Evolutionary conservation across 805 yeast species (phyloP), one percentile per base, ranked within the genome.

Genomic region (Candida schatavii): DNA sequence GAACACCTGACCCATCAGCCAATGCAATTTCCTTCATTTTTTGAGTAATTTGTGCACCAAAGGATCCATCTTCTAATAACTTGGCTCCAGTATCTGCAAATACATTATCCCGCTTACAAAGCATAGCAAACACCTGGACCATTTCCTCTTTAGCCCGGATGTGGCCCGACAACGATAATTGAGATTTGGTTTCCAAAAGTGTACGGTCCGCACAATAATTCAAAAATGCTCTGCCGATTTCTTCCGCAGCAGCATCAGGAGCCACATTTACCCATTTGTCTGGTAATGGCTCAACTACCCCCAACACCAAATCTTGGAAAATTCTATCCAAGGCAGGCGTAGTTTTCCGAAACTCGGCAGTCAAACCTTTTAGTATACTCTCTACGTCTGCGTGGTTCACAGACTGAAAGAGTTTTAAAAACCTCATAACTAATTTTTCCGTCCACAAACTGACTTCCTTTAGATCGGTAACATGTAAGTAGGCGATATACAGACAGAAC

Each of bases 401-500:
- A 17, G 42, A 43, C 15, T 48, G 47, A 26, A 52, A 37, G 13
- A 50, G 35, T 10, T 41, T 41, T 9, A 41, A 27, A 40, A 47
- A 28, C 13, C 27, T 27, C 22, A 35, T 17, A 3, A 49, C 39
- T 23, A 50, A 39, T 11, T 31, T 30, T 3, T 41, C 31, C 23
- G 42, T 32, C 54, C 55, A 54, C 26, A 40, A 28, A 18, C 34
- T 36, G 13, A 44, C 27, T 3, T 35, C 25, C 18, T 39, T 36
- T 2, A 34, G 45, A 9, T 45, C 32, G n/a, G 20, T 29, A 3
- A 32, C 28, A 3, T 46, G 28, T 15, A 51, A 30, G 5, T 40
- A 22, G 3, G 55, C 45, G 27, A 57, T 38, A 40, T 50, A 50
- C 33, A 53, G 60, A n/a, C 50, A 35, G 33, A 55, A 57, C 35